Conservation (phyloP, 345 rosid genomes). For the Eutrema heterophyllum region DNA sequence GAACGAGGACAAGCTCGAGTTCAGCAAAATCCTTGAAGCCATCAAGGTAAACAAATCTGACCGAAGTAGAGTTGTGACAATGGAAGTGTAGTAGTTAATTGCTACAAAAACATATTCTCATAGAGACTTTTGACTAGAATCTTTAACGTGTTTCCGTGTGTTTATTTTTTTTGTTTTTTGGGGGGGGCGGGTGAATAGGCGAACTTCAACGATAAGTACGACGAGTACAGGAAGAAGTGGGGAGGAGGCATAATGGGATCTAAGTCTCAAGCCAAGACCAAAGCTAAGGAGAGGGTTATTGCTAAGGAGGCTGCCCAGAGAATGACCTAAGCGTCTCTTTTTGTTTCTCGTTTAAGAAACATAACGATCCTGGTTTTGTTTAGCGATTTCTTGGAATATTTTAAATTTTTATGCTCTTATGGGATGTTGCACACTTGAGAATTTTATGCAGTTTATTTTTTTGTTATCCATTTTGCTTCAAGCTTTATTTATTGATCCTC, state of each 20-base stretch:
- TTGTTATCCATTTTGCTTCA: background rate
- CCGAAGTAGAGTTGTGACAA: background rate
- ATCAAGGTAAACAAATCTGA: constrained; percentile 45
- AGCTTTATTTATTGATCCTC: background rate
- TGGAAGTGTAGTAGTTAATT: background rate
- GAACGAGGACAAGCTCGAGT: constrained; percentile 76
- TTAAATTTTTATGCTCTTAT: background rate
- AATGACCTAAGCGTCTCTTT: constrained; percentile 36
- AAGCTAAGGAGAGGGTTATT: constrained; percentile 62
- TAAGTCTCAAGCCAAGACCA: constrained; percentile 67
- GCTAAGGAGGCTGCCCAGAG: constrained; percentile 78
- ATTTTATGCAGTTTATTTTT: constrained; percentile 1
- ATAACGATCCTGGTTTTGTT: background rate
- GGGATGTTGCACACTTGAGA: background rate
- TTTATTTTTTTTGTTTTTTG: background rate
- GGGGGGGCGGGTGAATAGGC: constrained; percentile 53
- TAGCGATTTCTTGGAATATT: background rate
- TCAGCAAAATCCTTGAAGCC: constrained; percentile 70
- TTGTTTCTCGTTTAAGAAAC: background rate
- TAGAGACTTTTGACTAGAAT: background rate
- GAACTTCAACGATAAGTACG: constrained; percentile 67
- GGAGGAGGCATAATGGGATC: constrained; percentile 90
- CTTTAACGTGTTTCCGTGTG: background rate
- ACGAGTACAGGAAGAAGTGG: constrained; percentile 79
- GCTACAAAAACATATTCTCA: background rate